Base-by-base conservation (phyloP, 192 early-diverging fungal genomes). In the Diversispora eburnea region DNA sequence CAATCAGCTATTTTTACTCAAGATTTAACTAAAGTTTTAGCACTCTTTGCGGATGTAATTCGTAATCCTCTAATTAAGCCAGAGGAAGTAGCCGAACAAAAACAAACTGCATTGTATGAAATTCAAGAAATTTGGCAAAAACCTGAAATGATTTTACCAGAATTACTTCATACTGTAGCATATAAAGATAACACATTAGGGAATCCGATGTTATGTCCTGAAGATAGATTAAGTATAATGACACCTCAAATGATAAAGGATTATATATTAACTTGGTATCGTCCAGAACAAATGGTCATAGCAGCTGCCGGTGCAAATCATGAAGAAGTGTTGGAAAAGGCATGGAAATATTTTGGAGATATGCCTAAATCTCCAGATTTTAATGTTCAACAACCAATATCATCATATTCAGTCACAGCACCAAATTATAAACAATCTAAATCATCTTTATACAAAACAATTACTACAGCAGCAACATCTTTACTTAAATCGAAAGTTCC, bases 271-370 rank as follows among this genome's bases (percentile, higher is more conserved):
- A 88, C 80, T 10, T 97, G 95, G 95, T 95, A 91, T 78, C 86
- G 89, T 7, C 95, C 97, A 0, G 92, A 97, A 67, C 88, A 95
- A 55, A 94, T 99, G 61, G 94, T 95, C 3, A 84, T 99, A 15
- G 91, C 92, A 3, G 93, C 90, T 4, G 88, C 92, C 39, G 97
- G 97, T 5, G 86, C 93, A 52, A 87, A 89, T 33, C 97, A 99
- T 73, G 89, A 91, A n/a, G 79, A 88, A 55, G 84, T 96, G 0
- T 91, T 95, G 0, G 84, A 87, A 43, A 80, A 92, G 22, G 88
- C 83, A 2, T 81, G 86, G 51, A 76, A 88, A 56, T 81, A 91
- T 49, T 99, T 96, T 84, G 97, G 92, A 2, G 85, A 91, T 46
- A 82, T 91, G 72, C 52, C 68, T 33, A 73, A 77, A 72, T 81